Evolutionary conservation across 306 rosid species (phyloP).

Genomic region (Corylus americana): DNA sequence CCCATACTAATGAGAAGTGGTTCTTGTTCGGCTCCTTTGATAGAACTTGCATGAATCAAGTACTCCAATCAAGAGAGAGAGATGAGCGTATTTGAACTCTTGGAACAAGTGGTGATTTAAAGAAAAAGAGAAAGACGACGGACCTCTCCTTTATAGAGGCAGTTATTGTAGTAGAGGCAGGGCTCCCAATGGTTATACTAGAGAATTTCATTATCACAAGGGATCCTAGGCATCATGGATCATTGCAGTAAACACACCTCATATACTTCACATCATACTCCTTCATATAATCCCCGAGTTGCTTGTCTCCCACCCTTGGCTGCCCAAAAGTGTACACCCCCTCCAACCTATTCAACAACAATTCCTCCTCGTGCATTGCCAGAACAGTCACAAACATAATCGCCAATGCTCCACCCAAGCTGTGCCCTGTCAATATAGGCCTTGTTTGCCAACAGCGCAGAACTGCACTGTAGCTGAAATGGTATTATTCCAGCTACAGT

Average conservation of each 20-base stretch:
- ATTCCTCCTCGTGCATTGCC: constrained; percentile 47
- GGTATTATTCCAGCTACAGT: too few relatives aligned
- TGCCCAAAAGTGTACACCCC: constrained; percentile 80
- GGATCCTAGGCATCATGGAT: constrained; percentile 68
- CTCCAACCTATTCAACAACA: constrained; percentile 59
- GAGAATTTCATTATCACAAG: constrained; percentile 58
- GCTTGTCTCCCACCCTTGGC: constrained; percentile 68
- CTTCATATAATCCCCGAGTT: constrained; percentile 58
- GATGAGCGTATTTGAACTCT: background rate
- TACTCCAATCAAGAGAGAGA: background rate
- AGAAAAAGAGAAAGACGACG: too few relatives aligned
- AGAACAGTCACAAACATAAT: constrained; percentile 58
- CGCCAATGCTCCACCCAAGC: constrained; percentile 82
- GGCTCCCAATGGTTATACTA: constrained; percentile 64
- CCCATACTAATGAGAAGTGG: constrained; percentile 54
- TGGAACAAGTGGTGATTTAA: too few relatives aligned
- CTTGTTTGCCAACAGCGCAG: too few relatives aligned
- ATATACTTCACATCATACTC: constrained; percentile 50
- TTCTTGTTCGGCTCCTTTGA: constrained; percentile 81
- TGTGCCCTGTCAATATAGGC: constrained; percentile 78
- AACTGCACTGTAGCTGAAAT: too few relatives aligned
- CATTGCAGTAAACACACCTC: constrained; percentile 55
- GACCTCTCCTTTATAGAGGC: constrained; percentile 60
- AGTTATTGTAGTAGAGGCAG: constrained; percentile 55
- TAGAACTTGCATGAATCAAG: constrained; percentile 35